Conservation (phyloP, 192 early-diverging fungal species). For the Coemansia sp. region DNA sequence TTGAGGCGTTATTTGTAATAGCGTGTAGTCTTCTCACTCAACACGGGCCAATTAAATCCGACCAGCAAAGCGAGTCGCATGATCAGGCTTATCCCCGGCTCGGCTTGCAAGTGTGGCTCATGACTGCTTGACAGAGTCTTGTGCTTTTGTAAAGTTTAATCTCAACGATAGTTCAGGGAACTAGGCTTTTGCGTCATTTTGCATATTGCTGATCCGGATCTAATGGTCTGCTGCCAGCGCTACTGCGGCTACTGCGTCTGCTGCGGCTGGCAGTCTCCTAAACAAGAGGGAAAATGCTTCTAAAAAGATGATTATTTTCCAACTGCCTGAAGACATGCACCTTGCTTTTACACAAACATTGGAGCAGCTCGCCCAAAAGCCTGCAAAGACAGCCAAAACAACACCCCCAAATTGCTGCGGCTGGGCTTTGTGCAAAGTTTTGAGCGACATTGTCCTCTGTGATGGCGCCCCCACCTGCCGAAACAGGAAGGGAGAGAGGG, state of each 20-base stretch:
- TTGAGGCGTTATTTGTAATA: background rate
- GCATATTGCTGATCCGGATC: background rate
- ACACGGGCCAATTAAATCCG: constrained; percentile 15
- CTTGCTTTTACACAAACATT: background rate
- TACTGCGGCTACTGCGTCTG: background rate
- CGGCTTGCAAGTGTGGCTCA: background rate
- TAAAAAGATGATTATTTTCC: background rate
- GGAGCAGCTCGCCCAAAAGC: background rate
- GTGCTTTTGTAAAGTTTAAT: background rate
- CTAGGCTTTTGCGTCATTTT: background rate
- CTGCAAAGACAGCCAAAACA: constrained; percentile 1
- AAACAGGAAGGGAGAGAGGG: constrained; percentile 1
- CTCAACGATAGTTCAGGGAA: background rate
- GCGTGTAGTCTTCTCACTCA: background rate
- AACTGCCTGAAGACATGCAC: background rate
- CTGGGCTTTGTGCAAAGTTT: constrained; percentile 3
- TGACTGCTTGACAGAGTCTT: background rate
- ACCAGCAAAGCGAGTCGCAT: constrained; percentile 3
- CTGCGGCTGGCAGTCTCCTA: background rate
- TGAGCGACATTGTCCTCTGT: constrained; percentile 1
- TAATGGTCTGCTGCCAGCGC: background rate
- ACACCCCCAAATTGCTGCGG: constrained; percentile 3
- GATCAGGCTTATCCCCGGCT: background rate
- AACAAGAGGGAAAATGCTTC: background rate
- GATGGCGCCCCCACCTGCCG: background rate